phyloP scores from a whole-genome alignment of 1,139 yeast genomes.

The Entelexis sorbosivorans region DNA sequence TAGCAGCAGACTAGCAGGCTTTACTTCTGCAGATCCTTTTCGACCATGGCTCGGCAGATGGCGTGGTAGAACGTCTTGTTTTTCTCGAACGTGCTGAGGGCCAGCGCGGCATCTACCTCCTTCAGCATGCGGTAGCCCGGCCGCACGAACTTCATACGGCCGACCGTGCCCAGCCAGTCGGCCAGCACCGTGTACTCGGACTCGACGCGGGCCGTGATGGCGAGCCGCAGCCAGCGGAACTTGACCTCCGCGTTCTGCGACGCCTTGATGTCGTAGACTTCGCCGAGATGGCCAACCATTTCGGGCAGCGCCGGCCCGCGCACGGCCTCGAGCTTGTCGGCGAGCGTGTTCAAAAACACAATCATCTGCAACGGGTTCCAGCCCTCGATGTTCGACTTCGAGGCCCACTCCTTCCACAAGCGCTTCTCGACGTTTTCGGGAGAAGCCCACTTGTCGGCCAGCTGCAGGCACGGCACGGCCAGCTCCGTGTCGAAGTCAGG shows the following conservation, averaged over 20 bases:
- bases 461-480: conserved; percentile 57
- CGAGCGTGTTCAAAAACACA: conserved; percentile 50
- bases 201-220: conserved; percentile 33
- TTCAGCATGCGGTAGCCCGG: conserved; percentile 66
- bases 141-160: conserved; percentile 89
- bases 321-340: background rate
- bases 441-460: conserved; percentile 56
- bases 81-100: conserved; percentile 51
- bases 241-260: conserved; percentile 71
- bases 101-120: conserved; percentile 53
- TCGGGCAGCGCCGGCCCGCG: conserved; percentile 24
- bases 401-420: conserved; percentile 18
- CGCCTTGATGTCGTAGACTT: conserved; percentile 39
- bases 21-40: conserved; percentile 38
- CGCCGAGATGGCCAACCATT: conserved; percentile 34
- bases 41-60: conserved; percentile 67
- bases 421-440: conserved; percentile 24
- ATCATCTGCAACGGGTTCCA: conserved; percentile 70
- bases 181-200: conserved; percentile 46
- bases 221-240: conserved; percentile 62
- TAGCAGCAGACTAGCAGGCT: background rate
- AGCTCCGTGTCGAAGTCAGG: conserved; percentile 69
- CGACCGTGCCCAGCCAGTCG: conserved; percentile 81
- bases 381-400: conserved; percentile 38
- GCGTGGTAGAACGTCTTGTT: conserved; percentile 64